Conservation (phyloP, 2,329 filamentous ascomycete genomes). For the Fusarium robinianum region DNA sequence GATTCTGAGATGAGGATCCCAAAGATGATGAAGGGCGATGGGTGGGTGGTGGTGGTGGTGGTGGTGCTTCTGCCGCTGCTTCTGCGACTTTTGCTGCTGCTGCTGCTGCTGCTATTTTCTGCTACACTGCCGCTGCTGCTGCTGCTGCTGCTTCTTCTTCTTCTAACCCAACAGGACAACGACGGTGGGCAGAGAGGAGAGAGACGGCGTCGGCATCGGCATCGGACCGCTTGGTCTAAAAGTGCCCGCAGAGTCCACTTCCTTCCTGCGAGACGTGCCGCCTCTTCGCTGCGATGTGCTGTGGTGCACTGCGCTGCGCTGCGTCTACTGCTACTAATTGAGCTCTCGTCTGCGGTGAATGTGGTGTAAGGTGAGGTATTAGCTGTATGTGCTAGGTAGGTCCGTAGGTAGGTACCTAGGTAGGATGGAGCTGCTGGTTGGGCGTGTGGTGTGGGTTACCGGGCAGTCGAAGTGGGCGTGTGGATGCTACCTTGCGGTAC, state of each 20-base stretch:
- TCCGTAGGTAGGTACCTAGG: no score
- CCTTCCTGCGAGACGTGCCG: neutral
- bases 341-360: neutral
- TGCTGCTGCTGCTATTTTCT: no score
- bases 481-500: no score
- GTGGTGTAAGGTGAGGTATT: slow-evolving; percentile 22
- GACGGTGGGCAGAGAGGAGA: slow-evolving; percentile 9
- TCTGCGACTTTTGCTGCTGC: no score
- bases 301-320: neutral
- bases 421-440: no score
- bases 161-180: no score
- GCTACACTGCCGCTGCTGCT: no score
- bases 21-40: slow-evolving; percentile 9
- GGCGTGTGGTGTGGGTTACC: neutral
- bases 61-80: slow-evolving; percentile 3
- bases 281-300: neutral
- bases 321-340: neutral
- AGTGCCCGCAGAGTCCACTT: slow-evolving; percentile 6
- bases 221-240: slow-evolving; percentile 6
- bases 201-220: slow-evolving; percentile 3
- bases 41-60: slow-evolving; percentile 10
- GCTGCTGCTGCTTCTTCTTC: no score
- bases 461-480: slow-evolving; percentile 12
- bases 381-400: no score
- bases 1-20: slow-evolving; percentile 17